Evolutionary conservation across 1,284 basidiomycete genomes (phyloP).

Genomic region (Cystobasidium slooffiae): DNA sequence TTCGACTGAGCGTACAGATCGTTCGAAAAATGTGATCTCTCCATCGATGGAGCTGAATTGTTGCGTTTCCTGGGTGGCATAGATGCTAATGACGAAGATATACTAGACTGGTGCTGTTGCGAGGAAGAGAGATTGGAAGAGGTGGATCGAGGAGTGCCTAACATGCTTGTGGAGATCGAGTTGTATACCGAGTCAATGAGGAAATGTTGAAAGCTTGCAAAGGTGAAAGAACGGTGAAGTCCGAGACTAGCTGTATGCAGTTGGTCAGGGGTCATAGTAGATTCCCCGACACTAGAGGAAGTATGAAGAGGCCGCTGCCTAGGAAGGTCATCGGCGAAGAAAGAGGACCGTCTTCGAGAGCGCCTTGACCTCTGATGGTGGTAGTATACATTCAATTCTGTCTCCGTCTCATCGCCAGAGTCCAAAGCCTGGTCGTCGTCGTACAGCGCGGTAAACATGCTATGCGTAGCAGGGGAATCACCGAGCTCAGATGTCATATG

Average conservation of each 20-base stretch:
- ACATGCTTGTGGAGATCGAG: slow-evolving; percentile 18
- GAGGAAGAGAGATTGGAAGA: background rate
- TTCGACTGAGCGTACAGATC: background rate
- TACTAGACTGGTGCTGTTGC: background rate
- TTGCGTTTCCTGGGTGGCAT: slow-evolving; percentile 16
- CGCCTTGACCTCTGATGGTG: background rate
- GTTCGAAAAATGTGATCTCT: slow-evolving; percentile 14
- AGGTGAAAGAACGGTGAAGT: slow-evolving; percentile 32
- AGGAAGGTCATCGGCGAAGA: background rate
- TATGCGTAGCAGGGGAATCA: background rate
- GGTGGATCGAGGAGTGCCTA: slow-evolving; percentile 1
- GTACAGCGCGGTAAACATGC: background rate
- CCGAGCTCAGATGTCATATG: slow-evolving; percentile 29
- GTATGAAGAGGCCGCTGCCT: background rate
- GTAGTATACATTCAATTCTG: background rate
- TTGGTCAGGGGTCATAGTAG: background rate
- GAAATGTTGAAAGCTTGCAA: slow-evolving; percentile 34
- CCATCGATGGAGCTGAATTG: slow-evolving; percentile 5
- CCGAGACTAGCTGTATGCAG: slow-evolving; percentile 34
- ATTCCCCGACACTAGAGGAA: too few relatives aligned
- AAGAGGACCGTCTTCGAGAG: slow-evolving; percentile 6
- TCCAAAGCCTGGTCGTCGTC: slow-evolving; percentile 8
- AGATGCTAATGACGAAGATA: background rate
- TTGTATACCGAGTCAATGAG: slow-evolving; percentile 39
- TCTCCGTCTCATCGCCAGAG: slow-evolving; percentile 35